Percentiles rank a stretch among this genome's conserved stretches.
These are phyloP conservation scores for Lactarius evosmus DNA, from an alignment of 768 basidiomycete genomes.

Conservation along the genomic window DNA sequence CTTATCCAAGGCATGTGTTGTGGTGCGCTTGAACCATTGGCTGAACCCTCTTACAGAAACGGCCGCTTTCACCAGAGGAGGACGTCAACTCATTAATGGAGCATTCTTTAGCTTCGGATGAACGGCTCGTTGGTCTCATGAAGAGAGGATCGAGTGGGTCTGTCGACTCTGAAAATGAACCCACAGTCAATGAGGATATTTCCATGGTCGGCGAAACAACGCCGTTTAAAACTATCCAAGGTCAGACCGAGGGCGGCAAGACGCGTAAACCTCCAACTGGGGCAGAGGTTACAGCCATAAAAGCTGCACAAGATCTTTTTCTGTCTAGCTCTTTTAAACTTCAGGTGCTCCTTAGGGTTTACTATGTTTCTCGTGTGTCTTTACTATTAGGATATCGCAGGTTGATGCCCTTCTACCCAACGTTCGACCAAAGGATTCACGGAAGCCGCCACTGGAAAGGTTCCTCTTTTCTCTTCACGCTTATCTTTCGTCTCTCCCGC, in stretches of 20 bases:
- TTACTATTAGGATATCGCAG: slow-evolving; percentile 37
- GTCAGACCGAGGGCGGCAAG: slow-evolving; percentile 11
- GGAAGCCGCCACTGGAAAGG: slow-evolving; percentile 56
- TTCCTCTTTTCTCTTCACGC: slow-evolving; percentile 68
- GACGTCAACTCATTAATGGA: background rate
- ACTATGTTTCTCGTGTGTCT: slow-evolving; percentile 6
- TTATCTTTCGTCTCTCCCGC: slow-evolving; percentile 56
- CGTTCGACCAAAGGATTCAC: slow-evolving; percentile 61
- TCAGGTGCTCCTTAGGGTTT: slow-evolving; percentile 48
- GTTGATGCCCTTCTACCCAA: slow-evolving; percentile 79
- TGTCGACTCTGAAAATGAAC: background rate
- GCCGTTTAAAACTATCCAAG: background rate
- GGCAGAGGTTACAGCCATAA: slow-evolving; percentile 66
- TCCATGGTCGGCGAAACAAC: background rate
- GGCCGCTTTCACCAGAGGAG: background rate
- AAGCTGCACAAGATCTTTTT: slow-evolving; percentile 71
- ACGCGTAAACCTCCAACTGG: slow-evolving; percentile 58
- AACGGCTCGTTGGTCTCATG: background rate
- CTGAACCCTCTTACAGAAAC: slow-evolving; percentile 4
- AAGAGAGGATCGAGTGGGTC: background rate
- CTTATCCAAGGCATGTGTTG: slow-evolving; percentile 4
- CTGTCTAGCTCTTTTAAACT: slow-evolving; percentile 81
- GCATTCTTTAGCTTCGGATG: background rate
- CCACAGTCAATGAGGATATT: background rate
- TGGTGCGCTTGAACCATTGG: background rate